phyloP scores from a whole-genome alignment of 495 filamentous ascomycete species.

The Trichoderma erinaceum region DNA sequence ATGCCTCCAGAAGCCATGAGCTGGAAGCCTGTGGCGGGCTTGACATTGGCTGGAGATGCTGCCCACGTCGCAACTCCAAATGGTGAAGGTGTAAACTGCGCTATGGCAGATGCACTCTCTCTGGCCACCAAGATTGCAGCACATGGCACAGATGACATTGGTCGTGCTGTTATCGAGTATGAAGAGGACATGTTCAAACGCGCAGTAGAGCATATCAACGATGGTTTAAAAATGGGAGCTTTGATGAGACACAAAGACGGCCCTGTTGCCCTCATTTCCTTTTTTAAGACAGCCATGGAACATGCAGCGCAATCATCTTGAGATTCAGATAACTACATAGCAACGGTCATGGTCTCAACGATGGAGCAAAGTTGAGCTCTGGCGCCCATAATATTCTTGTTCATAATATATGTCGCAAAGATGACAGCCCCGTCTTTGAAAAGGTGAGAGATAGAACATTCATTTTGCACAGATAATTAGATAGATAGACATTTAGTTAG shows the following conservation, averaged over 20 bases:
- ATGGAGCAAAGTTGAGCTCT: too few species aligned
- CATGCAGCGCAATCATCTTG: not conserved
- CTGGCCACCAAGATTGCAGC: slow-evolving; percentile 21
- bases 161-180: slow-evolving; percentile 22
- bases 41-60: slow-evolving; percentile 55
- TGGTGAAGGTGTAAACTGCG: slow-evolving; percentile 33
- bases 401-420: too few species aligned
- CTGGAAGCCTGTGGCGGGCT: slow-evolving; percentile 30
- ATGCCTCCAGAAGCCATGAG: slow-evolving; percentile 20
- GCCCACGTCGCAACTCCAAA: slow-evolving; percentile 39
- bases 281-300: not conserved
- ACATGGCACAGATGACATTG: slow-evolving; percentile 22
- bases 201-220: slow-evolving; percentile 19
- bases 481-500: too few species aligned
- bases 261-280: not conserved
- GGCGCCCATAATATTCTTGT: too few species aligned
- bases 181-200: slow-evolving; percentile 26
- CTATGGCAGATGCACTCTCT: slow-evolving; percentile 27
- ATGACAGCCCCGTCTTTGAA: too few species aligned
- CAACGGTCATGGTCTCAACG: too few species aligned
- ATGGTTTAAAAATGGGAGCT: slow-evolving; percentile 18
- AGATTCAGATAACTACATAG: not conserved
- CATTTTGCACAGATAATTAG: too few species aligned
- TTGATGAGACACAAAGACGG: slow-evolving; percentile 19
- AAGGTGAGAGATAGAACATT: too few species aligned